phyloP scores from a whole-genome alignment of 2,329 filamentous ascomycete genomes.

The Pestalotiopsis sp. region DNA sequence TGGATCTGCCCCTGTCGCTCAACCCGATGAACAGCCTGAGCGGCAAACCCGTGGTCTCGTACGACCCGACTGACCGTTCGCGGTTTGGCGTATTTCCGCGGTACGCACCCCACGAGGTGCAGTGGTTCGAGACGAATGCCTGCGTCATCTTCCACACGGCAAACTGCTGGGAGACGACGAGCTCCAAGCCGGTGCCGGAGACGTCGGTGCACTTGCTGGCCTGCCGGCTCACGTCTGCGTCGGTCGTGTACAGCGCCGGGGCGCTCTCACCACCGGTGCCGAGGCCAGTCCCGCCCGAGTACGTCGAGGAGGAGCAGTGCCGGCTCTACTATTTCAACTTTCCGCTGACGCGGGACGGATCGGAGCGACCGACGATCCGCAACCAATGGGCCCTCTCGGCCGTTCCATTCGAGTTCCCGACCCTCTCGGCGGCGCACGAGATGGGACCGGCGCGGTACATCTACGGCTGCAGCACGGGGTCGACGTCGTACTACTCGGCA shows the following conservation, averaged over 20 bases:
- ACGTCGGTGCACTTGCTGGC: constrained; percentile 62
- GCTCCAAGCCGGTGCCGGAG: constrained; percentile 23
- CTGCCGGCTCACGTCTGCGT: constrained; percentile 66
- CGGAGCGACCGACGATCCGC: constrained; percentile 40
- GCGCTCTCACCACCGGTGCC: constrained; percentile 57
- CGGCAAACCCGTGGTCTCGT: constrained; percentile 58
- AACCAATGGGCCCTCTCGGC: constrained; percentile 65
- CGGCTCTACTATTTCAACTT: constrained; percentile 71
- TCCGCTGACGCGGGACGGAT: constrained; percentile 34
- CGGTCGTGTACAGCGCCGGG: constrained; percentile 64
- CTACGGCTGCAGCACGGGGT: constrained; percentile 65
- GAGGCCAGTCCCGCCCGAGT: constrained; percentile 33
- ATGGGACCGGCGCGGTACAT: constrained; percentile 62
- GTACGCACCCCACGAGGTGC: constrained; percentile 53
- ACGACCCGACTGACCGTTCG: constrained; percentile 56
- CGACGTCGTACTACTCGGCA: constrained; percentile 53
- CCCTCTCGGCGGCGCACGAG: constrained; percentile 50
- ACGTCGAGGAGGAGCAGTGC: constrained; percentile 63
- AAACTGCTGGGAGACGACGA: constrained; percentile 64
- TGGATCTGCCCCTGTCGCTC: constrained; percentile 67
- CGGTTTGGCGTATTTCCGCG: constrained; percentile 70
- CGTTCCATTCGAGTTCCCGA: constrained; percentile 70
- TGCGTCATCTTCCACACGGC: constrained; percentile 74
- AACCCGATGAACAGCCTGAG: constrained; percentile 61
- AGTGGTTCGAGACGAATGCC: constrained; percentile 67